Evolutionary conservation across 1,284 basidiomycete species (phyloP), one percentile per base, ranked within the genome.

Genomic region (Ustilago esculenta): DNA sequence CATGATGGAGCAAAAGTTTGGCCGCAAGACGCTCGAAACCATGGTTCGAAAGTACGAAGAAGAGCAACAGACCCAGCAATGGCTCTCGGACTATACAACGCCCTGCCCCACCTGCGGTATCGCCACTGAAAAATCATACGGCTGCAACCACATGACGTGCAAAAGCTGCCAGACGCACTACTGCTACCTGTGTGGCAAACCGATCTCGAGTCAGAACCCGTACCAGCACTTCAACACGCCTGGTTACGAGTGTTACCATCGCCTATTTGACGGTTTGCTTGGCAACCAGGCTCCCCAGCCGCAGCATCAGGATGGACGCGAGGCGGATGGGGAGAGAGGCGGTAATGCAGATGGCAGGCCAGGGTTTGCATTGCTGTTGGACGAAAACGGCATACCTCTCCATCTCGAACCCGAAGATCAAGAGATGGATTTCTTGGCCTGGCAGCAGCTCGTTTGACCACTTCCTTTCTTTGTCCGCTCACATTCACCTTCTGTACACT

Each of bases 101-200:
- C 63, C 67, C 0, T 73, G 72, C 27, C 72, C 72, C n/a, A 57
- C 58, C 0, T 73, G 72, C 40, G 43, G 55, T 7, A 60, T 66
- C 15, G 54, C 59, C 5, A 66, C 70, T 17, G 72, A 70, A 40
- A 73, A 70, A 44, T 53, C 51, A n/a, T 63, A 60, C 25, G 72
- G 72, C 3, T 73, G 72, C 42, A 73, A 73, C 40, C 72, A 73
- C 39, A 70, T 73, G 63, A 73, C 67, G 2, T 73, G 72, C 50
- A 65, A 55, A n/a, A 43, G 50, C 29, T 73, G 72, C 30, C 39
- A 50, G 39, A 65, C 67, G 39, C 72, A 73, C 36, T 73, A 68
- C 41, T 73, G 72, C 44, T 70, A 70, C 18, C 46, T 73, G 17
- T 73, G 72, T 50, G 67, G 67, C n/a, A 60, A 70, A 45, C 25